Evolutionary conservation across 805 yeast species (phyloP), one percentile per base, ranked within the genome.

Genomic region (Nakazawaea peltata): DNA sequence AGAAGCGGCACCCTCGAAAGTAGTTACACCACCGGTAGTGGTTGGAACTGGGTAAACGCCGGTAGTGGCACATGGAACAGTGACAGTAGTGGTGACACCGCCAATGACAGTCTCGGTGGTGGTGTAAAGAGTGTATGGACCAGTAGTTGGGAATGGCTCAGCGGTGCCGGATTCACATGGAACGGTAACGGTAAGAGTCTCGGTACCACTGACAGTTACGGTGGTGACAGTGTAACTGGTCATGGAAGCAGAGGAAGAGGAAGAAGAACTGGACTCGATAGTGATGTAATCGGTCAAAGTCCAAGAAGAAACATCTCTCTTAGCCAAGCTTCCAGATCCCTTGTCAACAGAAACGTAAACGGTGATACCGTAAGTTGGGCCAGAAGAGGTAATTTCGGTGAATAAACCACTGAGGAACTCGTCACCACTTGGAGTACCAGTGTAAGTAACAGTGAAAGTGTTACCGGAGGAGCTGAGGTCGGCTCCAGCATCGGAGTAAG

Each of bases 21-120:
- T 32, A 8, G 40, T 32, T 17, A 37, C 28, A 28, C 23, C 33
- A 15, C 22, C 32, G 6, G n/a, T 7, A 8, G 30, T 14, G 5
- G 13, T 5, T 23, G 37, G 33, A n/a, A n/a, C n/a, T n/a, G n/a
- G n/a, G n/a, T 22, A 28, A 4, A 12, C 23, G 17, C 29, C 2
- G 12, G 22, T 29, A 26, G 38, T 34, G 6, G 29, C 21, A 29
- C 39, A 36, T 31, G 39, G 39, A 17, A 31, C 39, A 10, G 39
- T 36, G 32, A 36, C 28, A 5, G 39, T 36, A 12, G 32, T 28
- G 50, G 54, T 41, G 67, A 73, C 53, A 44, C 59, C 34, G n/a
- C 26, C 39, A 28, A 31, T 32, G 26, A 31, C 35, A 27, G 39
- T 37, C 25, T 28, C 33, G 15, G 33, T 32, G 18, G 40, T 32